Evolutionary conservation across 257 asterid genomes (phyloP).

Genomic region (Solanum acaule): DNA sequence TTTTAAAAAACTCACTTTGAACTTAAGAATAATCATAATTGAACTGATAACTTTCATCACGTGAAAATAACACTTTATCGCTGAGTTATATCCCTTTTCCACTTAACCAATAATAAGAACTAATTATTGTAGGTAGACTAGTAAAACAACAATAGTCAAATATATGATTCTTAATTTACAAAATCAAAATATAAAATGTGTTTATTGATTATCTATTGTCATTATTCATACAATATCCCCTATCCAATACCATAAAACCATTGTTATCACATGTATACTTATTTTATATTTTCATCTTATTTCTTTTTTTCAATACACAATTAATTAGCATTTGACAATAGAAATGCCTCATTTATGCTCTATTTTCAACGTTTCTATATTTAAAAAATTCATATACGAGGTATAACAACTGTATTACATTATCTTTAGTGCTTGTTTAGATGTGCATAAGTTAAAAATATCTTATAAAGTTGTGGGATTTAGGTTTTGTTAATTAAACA

Average conservation of each 20-base stretch:
- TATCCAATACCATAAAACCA: neutral
- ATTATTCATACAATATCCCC: neutral
- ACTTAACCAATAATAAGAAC: neutral
- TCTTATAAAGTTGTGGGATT: neutral
- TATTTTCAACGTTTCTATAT: too few relatives aligned
- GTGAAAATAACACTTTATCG: fast-evolving
- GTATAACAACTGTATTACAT: neutral
- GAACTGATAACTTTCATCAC: neutral
- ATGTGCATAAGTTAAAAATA: neutral
- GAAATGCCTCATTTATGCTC: neutral
- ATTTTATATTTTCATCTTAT: neutral
- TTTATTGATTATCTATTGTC: neutral
- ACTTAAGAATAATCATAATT: fast-evolving
- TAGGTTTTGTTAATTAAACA: neutral
- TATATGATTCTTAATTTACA: neutral
- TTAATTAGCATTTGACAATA: neutral
- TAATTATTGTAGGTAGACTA: too few relatives aligned
- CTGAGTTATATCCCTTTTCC: too few relatives aligned
- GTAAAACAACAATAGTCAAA: neutral
- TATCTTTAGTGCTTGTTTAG: neutral
- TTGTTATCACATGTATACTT: neutral
- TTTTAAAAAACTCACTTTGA: too few relatives aligned
- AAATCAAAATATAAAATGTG: neutral
- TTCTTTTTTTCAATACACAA: neutral
- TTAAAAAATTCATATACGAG: neutral